Evolutionary conservation across 2,329 filamentous ascomycete genomes (phyloP), one percentile per base, ranked within the genome.

Genomic region (Epichloe festucae): DNA sequence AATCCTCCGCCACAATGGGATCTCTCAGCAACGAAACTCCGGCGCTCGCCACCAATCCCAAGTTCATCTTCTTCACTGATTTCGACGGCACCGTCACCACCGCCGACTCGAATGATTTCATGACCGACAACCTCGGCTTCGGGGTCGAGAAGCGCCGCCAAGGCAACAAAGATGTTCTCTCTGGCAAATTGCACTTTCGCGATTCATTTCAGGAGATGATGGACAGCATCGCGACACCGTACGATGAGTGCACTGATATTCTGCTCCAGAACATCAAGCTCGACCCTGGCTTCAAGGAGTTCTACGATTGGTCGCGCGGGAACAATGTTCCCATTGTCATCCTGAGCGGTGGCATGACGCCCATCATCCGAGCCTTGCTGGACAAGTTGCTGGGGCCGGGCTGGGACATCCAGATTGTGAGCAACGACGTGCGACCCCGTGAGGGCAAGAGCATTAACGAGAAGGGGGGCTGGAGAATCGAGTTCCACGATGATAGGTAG

Each of bases 1-100:
- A 40, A n/a, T 17, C 21, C 42, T 19, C 21, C 14, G 43, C 39
- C 62, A 69, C 53, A 49, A 75, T 76, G 72, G 71, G 70, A 50
- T 72, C 71, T 51, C 55, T 64, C 27, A 55, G 61, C 43, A 65
- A 61, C 52, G 66, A 72, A 46, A 76, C 79, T 27, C 79, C 79
- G 52, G 80, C 80, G 44, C 70, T 84, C 66, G 73, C 73, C 61
- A 81, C 75, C 53, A 82, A 85, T 66, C 90, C 90, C 49, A 86
- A 89, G 71, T 87, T 88, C 74, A 90, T 98, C 74, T 96, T 98
- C 79, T 97, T 97, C 75, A 95, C 90, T 60, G 93, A 98, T 72
- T 97, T 97, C 66, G 93, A 98, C 70, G 93, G 93, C 63, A 97
- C 90, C 50, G 91, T 96, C 66, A 96, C 91, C 47, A 77, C 75